Percentiles rank a stretch among this genome's conserved stretches.
Conservation (phyloP, 2,329 filamentous ascomycete species). For the Scytalidium sp. region DNA sequence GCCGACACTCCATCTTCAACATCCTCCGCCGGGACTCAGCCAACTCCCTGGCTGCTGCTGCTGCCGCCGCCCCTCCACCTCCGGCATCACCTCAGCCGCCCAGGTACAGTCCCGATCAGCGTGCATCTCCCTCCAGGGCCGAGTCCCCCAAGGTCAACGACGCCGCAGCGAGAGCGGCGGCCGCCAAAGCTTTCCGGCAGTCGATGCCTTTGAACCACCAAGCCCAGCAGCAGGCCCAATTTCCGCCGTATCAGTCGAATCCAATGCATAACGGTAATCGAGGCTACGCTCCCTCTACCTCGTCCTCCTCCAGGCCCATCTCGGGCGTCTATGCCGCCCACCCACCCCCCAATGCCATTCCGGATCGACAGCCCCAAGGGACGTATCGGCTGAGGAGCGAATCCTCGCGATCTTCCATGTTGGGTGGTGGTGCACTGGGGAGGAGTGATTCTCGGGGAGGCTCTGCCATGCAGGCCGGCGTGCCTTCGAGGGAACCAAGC, state of each 20-base stretch:
- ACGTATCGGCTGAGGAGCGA: conserved; percentile 57
- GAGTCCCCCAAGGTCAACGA: conserved; percentile 25
- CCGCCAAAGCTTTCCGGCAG: conserved; percentile 34
- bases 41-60: conserved; percentile 9
- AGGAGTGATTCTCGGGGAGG: conserved; percentile 63
- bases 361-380: conserved; percentile 30
- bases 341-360: conserved; percentile 35
- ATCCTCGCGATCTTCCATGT: conserved; percentile 53
- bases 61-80: conserved; percentile 16
- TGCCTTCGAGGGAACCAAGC: conserved; percentile 66
- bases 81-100: conserved; percentile 12
- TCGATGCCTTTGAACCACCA: conserved; percentile 40
- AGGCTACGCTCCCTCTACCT: conserved; percentile 31
- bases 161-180: conserved; percentile 19
- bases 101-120: conserved; percentile 16
- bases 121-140: conserved; percentile 25
- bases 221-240: conserved; percentile 38
- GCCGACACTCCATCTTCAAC: conserved; percentile 31
- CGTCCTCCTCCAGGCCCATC: conserved; percentile 34
- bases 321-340: conserved; percentile 43
- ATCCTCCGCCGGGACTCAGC: conserved; percentile 24
- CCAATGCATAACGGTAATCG: conserved; percentile 34
- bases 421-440: conserved; percentile 45
- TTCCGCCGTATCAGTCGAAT: conserved; percentile 40
- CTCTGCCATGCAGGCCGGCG: conserved; percentile 54